These are phyloP conservation scores for Blepharisma japonicum DNA, from an alignment of 73 alveolate species.

Conservation along the genomic window DNA sequence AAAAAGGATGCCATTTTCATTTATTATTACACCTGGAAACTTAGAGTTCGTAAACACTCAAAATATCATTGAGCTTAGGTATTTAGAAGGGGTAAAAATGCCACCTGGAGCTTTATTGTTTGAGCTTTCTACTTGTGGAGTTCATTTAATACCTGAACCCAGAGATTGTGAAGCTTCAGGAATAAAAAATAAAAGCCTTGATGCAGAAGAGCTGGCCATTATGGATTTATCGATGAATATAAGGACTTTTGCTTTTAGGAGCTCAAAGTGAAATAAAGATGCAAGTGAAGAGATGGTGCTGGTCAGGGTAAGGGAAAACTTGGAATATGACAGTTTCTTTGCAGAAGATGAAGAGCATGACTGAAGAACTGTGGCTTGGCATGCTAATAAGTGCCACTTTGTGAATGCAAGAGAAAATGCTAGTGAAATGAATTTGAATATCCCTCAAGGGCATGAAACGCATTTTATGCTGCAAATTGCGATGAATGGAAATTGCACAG, in stretches of 20 bases:
- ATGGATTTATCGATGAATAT: conserved; percentile 51
- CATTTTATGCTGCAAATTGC: conserved; percentile 47
- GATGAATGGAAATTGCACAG: conserved; percentile 29
- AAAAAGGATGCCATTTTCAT: conserved; percentile 44
- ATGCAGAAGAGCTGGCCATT: conserved; percentile 69
- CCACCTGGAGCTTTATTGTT: conserved; percentile 54
- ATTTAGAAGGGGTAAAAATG: conserved; percentile 37
- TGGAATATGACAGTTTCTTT: conserved; percentile 65
- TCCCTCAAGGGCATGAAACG: conserved; percentile 49
- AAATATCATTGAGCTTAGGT: conserved; percentile 49
- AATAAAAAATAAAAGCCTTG: conserved; percentile 37
- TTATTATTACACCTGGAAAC: conserved; percentile 57
- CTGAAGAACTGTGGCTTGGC: conserved; percentile 63
- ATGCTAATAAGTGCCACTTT: conserved; percentile 53
- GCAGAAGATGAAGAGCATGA: conserved; percentile 72
- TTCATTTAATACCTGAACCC: conserved; percentile 59
- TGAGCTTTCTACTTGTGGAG: conserved; percentile 58
- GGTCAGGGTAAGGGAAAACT: conserved; percentile 59
- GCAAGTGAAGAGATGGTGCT: conserved; percentile 44
- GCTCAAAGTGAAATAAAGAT: conserved; percentile 51
- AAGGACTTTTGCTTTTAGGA: conserved; percentile 55
- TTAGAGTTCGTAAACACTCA: conserved; percentile 39
- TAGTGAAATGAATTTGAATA: conserved; percentile 19
- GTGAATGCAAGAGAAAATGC: conserved; percentile 36
- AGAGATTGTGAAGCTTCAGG: conserved; percentile 56